Percentiles rank a stretch among this genome's conserved stretches.
These are phyloP conservation scores for Podospora tetraspora DNA, from an alignment of 495 filamentous ascomycete genomes.

Conservation along the genomic window DNA sequence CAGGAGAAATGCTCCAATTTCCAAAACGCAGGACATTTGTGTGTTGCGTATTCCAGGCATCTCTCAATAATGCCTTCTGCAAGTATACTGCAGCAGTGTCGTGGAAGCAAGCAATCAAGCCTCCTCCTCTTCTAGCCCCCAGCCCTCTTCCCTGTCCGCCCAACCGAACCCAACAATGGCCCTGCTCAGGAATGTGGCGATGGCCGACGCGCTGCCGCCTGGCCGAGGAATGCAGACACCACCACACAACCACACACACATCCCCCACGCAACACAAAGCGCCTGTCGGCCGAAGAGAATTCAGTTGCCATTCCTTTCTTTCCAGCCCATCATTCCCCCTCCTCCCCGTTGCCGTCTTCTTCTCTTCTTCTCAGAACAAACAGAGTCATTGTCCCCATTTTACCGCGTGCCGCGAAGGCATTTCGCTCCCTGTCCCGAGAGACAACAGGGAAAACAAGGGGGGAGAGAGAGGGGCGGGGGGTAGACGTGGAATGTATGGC, in stretches of 20 bases:
- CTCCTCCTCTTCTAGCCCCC: not conserved
- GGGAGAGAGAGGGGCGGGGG: not conserved
- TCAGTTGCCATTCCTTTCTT: conserved; percentile 18
- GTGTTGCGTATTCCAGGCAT: not conserved
- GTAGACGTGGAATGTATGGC: not conserved
- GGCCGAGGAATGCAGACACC: conserved; percentile 16
- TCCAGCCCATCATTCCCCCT: conserved; percentile 7
- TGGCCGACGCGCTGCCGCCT: conserved; percentile 6
- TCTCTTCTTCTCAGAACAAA: not conserved
- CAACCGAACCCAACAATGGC: conserved; percentile 19
- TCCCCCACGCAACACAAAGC: conserved; percentile 29
- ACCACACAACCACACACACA: not conserved
- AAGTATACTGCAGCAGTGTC: not conserved
- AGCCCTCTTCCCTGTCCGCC: conserved; percentile 6
- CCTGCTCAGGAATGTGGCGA: conserved; percentile 24
- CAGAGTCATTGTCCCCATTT: conserved; percentile 7
- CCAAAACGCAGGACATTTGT: not conserved
- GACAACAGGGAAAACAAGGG: not conserved
- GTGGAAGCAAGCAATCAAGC: not conserved
- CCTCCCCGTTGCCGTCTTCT: not conserved
- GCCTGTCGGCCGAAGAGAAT: conserved; percentile 38
- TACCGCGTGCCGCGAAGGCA: conserved; percentile 13
- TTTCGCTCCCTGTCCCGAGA: conserved; percentile 1
- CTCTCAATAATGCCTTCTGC: not conserved
- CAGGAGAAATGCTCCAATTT: conserved; percentile 13